Evolutionary conservation across 352 stramenopile species (phyloP), one percentile per base, ranked within the genome.

Genomic region (Thraustochytrium sp.): DNA sequence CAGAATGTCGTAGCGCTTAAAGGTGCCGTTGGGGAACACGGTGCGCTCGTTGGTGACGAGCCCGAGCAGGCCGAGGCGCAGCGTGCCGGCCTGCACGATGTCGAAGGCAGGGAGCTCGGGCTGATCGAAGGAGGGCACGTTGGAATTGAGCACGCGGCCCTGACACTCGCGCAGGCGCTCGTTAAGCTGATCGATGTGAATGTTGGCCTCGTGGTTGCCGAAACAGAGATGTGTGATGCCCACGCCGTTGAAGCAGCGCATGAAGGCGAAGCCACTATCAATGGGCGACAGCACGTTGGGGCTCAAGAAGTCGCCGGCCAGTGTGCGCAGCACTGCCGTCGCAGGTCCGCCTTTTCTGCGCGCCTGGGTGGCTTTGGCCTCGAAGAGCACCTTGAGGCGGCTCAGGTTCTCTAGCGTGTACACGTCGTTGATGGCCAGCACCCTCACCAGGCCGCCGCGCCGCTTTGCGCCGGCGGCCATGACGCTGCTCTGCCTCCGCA

Each of bases 191-290:
- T 61, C 53, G 9, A 80, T 46, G 31, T 64, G 18, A 8, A 80
- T 13, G 51, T 80, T 80, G 16, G 68, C 68, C 51, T 80, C 68
- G 53, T 80, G 68, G 51, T 80, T 80, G 16, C 68, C 68, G 11
- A 80, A 34, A 26, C 68, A 80, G 4, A 80, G 49, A 31, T 80
- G 68, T 4, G 68, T 51, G 2, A 80, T 38, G 21, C 53, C 48
- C 0, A 80, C 26, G 8, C 11, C 68, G 34, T 80, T 80, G 53
- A 80, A 80, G 51, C 68, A 80, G n/a, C 34, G 37, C 68, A 80
- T 80, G 68, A 80, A 80, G 37, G 31, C 46, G 37, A 65, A 65
- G 34, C 68, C 68, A 26, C 68, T 80, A 26, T 80, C 68, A 29
- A 80, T 80, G 34, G 68, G 68, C 37, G 68, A 80, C 21, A 80